Base-by-base conservation (phyloP, 441 rosid species). In the Macaranga tanarius region DNA sequence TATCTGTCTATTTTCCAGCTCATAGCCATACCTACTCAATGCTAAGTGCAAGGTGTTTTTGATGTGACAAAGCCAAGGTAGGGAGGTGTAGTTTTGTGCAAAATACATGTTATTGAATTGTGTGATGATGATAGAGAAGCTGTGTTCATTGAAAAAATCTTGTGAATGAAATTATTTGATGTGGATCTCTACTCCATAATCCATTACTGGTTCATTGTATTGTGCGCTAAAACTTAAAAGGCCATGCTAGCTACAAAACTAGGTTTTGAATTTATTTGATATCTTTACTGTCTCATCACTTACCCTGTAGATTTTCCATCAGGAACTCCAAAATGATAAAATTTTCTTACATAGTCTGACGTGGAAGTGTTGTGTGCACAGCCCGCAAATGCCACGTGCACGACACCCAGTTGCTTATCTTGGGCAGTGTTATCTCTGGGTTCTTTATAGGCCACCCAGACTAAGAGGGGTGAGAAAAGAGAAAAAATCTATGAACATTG, bases 361-460 rank as follows among this genome's bases (percentile, higher is more conserved):
- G 87, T 82, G 88, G 83, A 71, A 52, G 10, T 19, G 57, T 70
- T 57, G 44, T 16, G 62, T 67, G 81, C 85, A 80, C 81, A 60
- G 16, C 67, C 63, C 59, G 34, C 19, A 54, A 3, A 26, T 44
- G 73, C 75, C 75, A 79, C 80, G 65, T 81, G 72, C 45, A 48
- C 31, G 10, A 40, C 8, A 72, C 66, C 71, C 31, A 63, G 38
- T 58, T 25, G 69, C 63, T 62, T 65, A 61, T 50, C 70, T 74
- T 38, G 44, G 62, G 31, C 69, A 64, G 25, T 59, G 44, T 42
- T 58, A 38, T 68, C 45, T 73, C 28, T 55, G 22, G 19, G 5
- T 45, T 72, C 17, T 50, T 26, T 75, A 31, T 34, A 70, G 61
- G 69, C 77, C 60, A 67, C 5, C 45, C 77, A 73, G 65, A 55